phyloP scores from a whole-genome alignment of 2,329 filamentous ascomycete genomes.

The Talaromyces sp. region DNA sequence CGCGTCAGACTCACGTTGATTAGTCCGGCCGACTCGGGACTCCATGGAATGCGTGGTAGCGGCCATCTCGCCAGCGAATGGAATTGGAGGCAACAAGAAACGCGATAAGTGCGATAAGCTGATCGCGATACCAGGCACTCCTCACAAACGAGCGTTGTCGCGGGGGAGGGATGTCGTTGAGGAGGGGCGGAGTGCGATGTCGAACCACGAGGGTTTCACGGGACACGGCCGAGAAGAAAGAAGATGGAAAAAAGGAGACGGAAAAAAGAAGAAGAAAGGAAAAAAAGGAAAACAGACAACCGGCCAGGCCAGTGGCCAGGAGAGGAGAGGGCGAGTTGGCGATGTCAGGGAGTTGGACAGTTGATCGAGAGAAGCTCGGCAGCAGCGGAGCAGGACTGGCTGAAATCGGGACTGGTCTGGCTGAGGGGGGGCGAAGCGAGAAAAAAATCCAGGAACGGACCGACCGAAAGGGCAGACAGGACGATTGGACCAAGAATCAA shows the following conservation, averaged over 20 bases:
- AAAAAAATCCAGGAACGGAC: neutral
- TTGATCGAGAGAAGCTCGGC: neutral
- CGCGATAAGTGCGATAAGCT: neutral
- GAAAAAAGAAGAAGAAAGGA: neutral
- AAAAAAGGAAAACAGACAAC: neutral
- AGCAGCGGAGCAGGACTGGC: neutral
- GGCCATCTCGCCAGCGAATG: conserved; percentile 3
- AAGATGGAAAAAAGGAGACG: neutral
- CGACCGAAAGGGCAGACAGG: neutral
- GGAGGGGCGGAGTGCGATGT: neutral
- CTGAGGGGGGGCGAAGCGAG: neutral
- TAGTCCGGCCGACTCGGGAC: conserved; percentile 43
- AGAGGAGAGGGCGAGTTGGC: neutral
- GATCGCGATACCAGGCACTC: neutral
- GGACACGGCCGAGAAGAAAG: neutral
- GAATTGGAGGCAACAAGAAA: neutral
- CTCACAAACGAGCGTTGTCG: neutral
- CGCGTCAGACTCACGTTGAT: conserved; percentile 41
- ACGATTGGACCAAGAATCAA: neutral
- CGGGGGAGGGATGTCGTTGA: neutral
- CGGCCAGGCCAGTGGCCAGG: neutral
- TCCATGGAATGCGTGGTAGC: conserved; percentile 37
- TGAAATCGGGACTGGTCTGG: neutral
- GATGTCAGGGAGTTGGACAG: neutral
- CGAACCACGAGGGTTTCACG: neutral